These are phyloP conservation scores for Ilyonectria mors-panacis DNA, from an alignment of 2,329 filamentous ascomycete species.

Conservation along the genomic window DNA sequence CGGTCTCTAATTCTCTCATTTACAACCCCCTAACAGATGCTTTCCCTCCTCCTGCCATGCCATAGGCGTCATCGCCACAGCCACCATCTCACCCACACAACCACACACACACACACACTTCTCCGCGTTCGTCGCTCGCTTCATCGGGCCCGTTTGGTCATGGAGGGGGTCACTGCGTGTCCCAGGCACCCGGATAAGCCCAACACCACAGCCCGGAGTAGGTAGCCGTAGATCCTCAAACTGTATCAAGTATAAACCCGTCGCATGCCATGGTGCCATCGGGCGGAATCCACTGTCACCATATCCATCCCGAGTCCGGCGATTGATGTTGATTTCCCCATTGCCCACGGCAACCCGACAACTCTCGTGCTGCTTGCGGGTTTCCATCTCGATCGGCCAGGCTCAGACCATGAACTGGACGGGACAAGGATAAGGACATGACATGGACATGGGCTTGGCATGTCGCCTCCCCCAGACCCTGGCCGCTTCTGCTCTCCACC, in stretches of 20 bases:
- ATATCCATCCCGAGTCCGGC: background rate
- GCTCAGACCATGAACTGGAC: slow-evolving; percentile 2
- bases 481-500: slow-evolving; percentile 18
- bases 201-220: slow-evolving; percentile 11
- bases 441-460: slow-evolving; percentile 14
- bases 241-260: slow-evolving; percentile 12
- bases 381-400: slow-evolving; percentile 13
- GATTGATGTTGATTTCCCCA: slow-evolving; percentile 3
- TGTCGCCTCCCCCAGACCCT: slow-evolving; percentile 21
- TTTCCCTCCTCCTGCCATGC: background rate
- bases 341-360: slow-evolving; percentile 27
- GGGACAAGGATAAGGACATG: slow-evolving; percentile 14
- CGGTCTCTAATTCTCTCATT: background rate
- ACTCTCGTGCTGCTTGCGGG: slow-evolving; percentile 1
- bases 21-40: background rate
- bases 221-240: slow-evolving; percentile 3
- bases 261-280: slow-evolving; percentile 12
- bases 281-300: background rate
- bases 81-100: background rate
- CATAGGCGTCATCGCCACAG: slow-evolving; percentile 3
- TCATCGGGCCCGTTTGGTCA: slow-evolving; percentile 29
- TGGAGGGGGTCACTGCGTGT: slow-evolving; percentile 13
- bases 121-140: slow-evolving; percentile 16
- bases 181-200: slow-evolving; percentile 23
- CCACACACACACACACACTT: background rate